These are phyloP conservation scores for Tephrocybe sp. DNA, from an alignment of 768 basidiomycete genomes.

Conservation along the genomic window DNA sequence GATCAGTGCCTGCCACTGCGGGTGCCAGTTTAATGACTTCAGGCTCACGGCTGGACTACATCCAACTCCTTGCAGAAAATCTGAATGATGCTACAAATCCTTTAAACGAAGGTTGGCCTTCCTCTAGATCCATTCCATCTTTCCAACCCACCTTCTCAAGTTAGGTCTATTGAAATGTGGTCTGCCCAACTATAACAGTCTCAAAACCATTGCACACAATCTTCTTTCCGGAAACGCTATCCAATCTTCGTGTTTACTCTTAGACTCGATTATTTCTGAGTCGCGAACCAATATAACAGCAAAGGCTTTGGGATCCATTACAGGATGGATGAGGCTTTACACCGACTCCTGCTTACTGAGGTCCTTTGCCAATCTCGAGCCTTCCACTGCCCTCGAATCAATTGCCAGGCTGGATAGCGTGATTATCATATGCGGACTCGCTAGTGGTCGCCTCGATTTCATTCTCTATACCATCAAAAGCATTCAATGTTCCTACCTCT, in stretches of 20 bases:
- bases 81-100: conserved; percentile 11
- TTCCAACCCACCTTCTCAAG: background rate
- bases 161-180: conserved; percentile 11
- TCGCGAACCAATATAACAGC: conserved; percentile 46
- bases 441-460: conserved; percentile 57
- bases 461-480: conserved; percentile 58
- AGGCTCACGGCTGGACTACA: conserved; percentile 13
- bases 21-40: conserved; percentile 14
- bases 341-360: conserved; percentile 71
- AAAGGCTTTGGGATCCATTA: conserved; percentile 26
- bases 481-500: conserved; percentile 46
- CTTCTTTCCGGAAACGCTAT: conserved; percentile 7
- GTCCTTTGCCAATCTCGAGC: conserved; percentile 36
- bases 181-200: conserved; percentile 3
- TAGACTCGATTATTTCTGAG: conserved; percentile 40
- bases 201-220: conserved; percentile 8
- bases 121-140: background rate
- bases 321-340: conserved; percentile 67
- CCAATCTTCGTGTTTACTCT: conserved; percentile 4
- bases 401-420: conserved; percentile 72
- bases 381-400: conserved; percentile 32
- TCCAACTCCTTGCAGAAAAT: conserved; percentile 13
- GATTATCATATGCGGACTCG: conserved; percentile 80
- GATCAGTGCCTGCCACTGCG: conserved; percentile 6
- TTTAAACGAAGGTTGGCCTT: conserved; percentile 10